These are phyloP conservation scores for Glycyrrhiza uralensis DNA, from an alignment of 306 rosid genomes.

Conservation along the genomic window DNA sequence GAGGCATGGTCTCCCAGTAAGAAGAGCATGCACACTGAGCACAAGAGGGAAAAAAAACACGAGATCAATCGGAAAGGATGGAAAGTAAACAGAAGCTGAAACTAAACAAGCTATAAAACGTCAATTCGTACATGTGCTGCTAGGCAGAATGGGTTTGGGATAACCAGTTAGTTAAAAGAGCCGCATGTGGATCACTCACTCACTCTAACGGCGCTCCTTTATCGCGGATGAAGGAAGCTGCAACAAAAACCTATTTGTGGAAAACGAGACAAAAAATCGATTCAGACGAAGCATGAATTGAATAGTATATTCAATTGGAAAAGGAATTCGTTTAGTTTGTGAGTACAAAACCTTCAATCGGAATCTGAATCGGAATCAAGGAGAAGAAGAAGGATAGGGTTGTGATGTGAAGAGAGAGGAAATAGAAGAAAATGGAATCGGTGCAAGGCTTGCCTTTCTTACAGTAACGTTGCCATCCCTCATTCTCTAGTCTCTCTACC, in stretches of 20 bases:
- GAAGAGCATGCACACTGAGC: neutral
- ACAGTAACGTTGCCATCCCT: neutral
- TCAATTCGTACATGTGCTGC: neutral
- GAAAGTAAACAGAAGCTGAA: neutral
- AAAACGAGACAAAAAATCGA: neutral
- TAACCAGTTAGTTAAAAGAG: neutral
- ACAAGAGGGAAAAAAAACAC: neutral
- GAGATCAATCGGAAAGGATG: neutral
- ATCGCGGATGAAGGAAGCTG: neutral
- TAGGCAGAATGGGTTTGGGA: slow-evolving; percentile 8
- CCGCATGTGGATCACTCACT: neutral
- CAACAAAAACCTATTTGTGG: neutral
- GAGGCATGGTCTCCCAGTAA: slow-evolving; percentile 71
- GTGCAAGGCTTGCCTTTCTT: neutral
- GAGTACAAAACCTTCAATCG: neutral
- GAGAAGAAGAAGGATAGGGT: neutral
- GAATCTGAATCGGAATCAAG: neutral
- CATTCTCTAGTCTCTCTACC: neutral
- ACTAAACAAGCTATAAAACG: no score
- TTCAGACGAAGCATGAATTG: neutral
- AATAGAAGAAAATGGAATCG: neutral
- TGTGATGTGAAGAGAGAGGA: neutral
- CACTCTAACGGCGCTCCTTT: neutral
- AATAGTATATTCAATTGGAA: neutral
- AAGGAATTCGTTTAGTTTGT: neutral